Percentiles rank a stretch among this genome's conserved stretches.
These are phyloP conservation scores for Lachancea fermentati DNA, from an alignment of 805 yeast genomes.

Conservation along the genomic window DNA sequence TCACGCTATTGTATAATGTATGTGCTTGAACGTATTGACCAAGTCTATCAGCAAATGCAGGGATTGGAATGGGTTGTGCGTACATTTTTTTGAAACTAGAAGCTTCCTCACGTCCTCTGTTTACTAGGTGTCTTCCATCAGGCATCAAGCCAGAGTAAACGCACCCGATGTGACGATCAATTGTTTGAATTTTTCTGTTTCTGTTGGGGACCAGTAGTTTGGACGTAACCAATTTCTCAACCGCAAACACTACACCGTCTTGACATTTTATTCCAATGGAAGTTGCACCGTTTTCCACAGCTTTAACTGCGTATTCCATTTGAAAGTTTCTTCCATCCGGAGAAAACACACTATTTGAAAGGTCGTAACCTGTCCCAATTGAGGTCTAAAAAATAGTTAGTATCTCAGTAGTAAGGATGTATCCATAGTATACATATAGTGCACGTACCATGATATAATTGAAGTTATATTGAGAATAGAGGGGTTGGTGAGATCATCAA, in stretches of 20 bases:
- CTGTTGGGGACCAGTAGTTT: slow-evolving; percentile 84
- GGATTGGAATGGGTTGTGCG: slow-evolving; percentile 70
- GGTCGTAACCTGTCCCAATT: slow-evolving; percentile 98
- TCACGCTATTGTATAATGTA: slow-evolving; percentile 91
- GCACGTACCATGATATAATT: background rate
- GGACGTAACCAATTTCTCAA: slow-evolving; percentile 86
- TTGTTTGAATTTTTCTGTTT: slow-evolving; percentile 85
- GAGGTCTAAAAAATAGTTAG: slow-evolving; percentile 50
- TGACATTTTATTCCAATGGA: slow-evolving; percentile 86
- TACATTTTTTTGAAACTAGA: slow-evolving; percentile 68
- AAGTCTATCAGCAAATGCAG: slow-evolving; percentile 77
- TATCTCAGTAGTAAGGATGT: no score
- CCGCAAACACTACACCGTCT: slow-evolving; percentile 96
- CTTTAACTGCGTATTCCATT: slow-evolving; percentile 95
- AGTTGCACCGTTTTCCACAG: slow-evolving; percentile 96
- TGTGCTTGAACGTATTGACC: slow-evolving; percentile 92
- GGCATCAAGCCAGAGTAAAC: slow-evolving; percentile 94
- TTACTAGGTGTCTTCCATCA: slow-evolving; percentile 91
- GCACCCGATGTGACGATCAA: slow-evolving; percentile 91
- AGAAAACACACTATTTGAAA: slow-evolving; percentile 90
- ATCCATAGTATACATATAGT: no score
- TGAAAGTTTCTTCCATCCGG: slow-evolving; percentile 92
- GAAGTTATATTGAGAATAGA: background rate
- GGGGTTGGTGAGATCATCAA: background rate
- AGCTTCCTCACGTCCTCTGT: slow-evolving; percentile 90